Conservation (phyloP, 345 rosid genomes). For the Fremontodendron californicum region DNA sequence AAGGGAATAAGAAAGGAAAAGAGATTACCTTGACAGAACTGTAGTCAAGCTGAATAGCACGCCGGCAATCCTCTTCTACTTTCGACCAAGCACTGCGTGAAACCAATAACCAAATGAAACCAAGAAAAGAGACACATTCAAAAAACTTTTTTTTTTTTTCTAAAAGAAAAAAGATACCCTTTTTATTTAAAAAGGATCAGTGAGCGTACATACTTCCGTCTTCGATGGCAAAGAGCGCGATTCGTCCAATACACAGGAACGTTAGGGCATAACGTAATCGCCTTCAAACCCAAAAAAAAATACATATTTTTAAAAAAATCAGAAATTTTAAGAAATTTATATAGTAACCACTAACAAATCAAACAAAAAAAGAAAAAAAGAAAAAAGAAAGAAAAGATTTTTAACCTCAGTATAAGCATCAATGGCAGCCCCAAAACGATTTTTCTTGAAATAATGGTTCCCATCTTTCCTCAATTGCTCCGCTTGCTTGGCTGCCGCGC, state of each 20-base stretch:
- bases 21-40: constrained; percentile 60
- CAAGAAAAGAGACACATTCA: neutral
- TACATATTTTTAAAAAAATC: neutral
- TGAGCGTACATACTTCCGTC: constrained; percentile 64
- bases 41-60: constrained; percentile 67
- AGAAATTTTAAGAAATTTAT: neutral
- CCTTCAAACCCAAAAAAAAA: constrained; percentile 36
- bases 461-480: constrained; percentile 63
- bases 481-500: constrained; percentile 56
- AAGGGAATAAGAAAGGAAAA: neutral
- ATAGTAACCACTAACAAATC: neutral
- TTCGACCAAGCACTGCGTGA: constrained; percentile 67
- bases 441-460: constrained; percentile 51
- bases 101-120: constrained; percentile 13
- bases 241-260: constrained; percentile 87
- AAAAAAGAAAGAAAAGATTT: neutral
- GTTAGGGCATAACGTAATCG: constrained; percentile 77
- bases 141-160: neutral
- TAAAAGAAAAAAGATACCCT: neutral
- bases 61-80: constrained; percentile 79
- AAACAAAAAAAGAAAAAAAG: neutral
- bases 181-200: neutral
- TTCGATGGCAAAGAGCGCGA: constrained; percentile 86
- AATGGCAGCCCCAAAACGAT: constrained; percentile 81
- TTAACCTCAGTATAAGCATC: constrained; percentile 88